These are phyloP conservation scores for Imleria badia DNA, from an alignment of 768 basidiomycete genomes.

Conservation along the genomic window DNA sequence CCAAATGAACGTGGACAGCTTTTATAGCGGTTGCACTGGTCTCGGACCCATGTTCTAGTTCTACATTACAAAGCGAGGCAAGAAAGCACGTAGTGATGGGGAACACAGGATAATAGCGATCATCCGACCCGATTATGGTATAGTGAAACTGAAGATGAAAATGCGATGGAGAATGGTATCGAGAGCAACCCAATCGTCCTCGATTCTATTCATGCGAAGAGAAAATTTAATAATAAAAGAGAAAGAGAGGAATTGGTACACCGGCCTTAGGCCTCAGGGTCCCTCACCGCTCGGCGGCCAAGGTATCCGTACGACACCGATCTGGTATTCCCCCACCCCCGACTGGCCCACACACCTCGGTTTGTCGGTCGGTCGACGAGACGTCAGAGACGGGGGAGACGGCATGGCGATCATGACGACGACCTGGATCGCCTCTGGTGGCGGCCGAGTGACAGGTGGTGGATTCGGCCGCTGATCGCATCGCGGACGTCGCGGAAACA, in stretches of 20 bases:
- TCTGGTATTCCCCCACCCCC: conserved; percentile 38
- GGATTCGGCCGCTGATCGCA: conserved; percentile 7
- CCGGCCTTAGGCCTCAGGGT: background rate
- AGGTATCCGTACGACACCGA: conserved; percentile 42
- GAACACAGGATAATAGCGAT: background rate
- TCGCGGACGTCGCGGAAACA: conserved; percentile 4
- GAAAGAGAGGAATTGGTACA: background rate
- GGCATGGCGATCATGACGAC: conserved; percentile 52
- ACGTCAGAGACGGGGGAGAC: conserved; percentile 5
- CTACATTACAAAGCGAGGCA: conserved; percentile 4
- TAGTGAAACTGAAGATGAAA: background rate
- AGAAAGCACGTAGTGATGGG: background rate
- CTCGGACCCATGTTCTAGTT: conserved; percentile 8
- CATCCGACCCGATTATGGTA: background rate
- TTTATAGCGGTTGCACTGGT: background rate
- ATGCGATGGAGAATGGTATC: background rate
- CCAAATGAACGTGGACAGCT: background rate
- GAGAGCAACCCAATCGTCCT: background rate
- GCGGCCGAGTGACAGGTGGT: conserved; percentile 7
- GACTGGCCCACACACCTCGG: conserved; percentile 7
- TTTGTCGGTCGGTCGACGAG: background rate
- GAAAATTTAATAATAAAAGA: background rate
- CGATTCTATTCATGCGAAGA: background rate
- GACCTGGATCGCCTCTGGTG: conserved; percentile 35
- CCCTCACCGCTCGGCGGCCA: conserved; percentile 27